Conservation (phyloP, 192 early-diverging fungal genomes). For the Umbelopsis vinacea region DNA sequence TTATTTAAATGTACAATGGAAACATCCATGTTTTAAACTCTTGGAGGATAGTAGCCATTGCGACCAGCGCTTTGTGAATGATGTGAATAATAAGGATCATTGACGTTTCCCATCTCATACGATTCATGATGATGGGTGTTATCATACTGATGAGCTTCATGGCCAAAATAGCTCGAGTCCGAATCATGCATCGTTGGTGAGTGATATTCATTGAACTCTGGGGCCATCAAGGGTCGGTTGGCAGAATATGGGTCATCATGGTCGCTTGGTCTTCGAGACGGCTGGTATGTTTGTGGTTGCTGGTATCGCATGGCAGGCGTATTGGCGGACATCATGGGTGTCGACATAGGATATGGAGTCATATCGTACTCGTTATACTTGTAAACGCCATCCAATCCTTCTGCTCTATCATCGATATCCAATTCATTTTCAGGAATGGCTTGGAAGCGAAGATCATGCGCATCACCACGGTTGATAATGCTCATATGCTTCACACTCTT, state of each 20-base stretch:
- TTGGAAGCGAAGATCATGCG: slow-evolving; percentile 37
- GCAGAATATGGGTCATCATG: slow-evolving; percentile 25
- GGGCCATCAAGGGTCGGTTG: slow-evolving; percentile 24
- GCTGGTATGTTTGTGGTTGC: not conserved
- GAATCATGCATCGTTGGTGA: not conserved
- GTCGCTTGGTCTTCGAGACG: not conserved
- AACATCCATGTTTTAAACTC: slow-evolving; percentile 1
- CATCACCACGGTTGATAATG: slow-evolving; percentile 23
- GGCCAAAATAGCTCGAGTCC: slow-evolving; percentile 3
- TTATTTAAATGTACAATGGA: not conserved
- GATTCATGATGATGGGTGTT: not conserved
- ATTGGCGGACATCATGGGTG: slow-evolving; percentile 6
- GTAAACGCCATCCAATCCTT: slow-evolving; percentile 36
- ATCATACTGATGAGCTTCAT: not conserved
- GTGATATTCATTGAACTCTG: not conserved
- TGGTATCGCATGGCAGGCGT: not conserved
- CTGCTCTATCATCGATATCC: slow-evolving; percentile 38
- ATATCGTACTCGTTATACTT: slow-evolving; percentile 36
- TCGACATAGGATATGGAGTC: slow-evolving; percentile 15
- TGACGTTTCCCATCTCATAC: not conserved
- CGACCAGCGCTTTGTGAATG: slow-evolving; percentile 13
- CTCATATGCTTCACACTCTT: slow-evolving; percentile 35
- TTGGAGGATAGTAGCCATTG: slow-evolving; percentile 3
- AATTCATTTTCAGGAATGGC: slow-evolving; percentile 39
- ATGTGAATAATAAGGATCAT: not conserved